Base-by-base conservation (phyloP, 2,329 filamentous ascomycete species). In the Dichotomopilus funicola region DNA sequence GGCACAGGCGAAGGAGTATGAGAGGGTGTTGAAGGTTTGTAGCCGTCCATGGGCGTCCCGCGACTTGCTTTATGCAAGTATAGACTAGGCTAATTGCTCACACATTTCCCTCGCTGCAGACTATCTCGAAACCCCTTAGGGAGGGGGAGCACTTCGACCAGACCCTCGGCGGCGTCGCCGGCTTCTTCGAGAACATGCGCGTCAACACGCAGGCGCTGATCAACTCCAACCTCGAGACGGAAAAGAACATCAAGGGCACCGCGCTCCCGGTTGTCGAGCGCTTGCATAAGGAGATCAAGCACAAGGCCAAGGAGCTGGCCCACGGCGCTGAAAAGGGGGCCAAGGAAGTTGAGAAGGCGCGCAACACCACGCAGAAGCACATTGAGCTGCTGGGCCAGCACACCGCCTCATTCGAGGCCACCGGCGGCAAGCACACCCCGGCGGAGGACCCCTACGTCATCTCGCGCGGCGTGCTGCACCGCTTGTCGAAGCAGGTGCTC, bases 131-230 rank as follows among this genome's bases (percentile, higher is more conserved):
- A 64, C 92, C 94, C 13, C 75, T 99, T 62, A 89, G 82, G 70
- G 90, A 97, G 71, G 90, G 88, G 2, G 85, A 95, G 64, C 94
- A 99, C 73, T 99, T 97, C 68, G 90, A 95, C 67, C 87, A 95
- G 71, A 85, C 81, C 56, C 77, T 92, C n/a, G 91, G 90, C 19
- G 94, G 94, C 58, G 75, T 99, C 54, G 86, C 90, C 45, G 88
- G 89, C 58, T 83, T 96, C 73, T 96, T 97, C 67, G 92, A 97
- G 73, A 96, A 94, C 71, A 85, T 99, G 74, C 85, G 91, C 57
- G 80, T 86, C 65, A 97, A 97, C 73, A 96, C 92, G 5, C 89
- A 95, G 80, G 88, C 87, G 46, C 81, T 97, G 66, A 83, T 91
- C 66, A 95, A 94, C 72, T 86, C 88, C 67, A 92, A 96, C 71